Base-by-base conservation (phyloP, 2,329 filamentous ascomycete species). In the Pyrenophora tritici-repentis region DNA sequence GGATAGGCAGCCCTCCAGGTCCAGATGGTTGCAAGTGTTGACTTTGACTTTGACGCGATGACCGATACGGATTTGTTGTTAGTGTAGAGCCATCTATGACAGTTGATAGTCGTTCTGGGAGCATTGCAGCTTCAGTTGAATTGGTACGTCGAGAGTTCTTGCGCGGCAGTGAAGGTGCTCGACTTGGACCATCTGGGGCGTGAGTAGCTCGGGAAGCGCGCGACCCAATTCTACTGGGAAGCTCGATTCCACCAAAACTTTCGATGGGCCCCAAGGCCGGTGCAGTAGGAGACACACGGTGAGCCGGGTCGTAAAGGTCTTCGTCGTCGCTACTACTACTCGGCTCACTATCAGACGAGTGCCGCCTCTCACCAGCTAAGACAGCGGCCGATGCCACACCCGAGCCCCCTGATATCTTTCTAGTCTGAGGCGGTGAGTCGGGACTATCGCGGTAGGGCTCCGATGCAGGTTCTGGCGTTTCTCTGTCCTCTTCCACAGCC, bases 201-300 rank as follows among this genome's bases (percentile, higher is more conserved):
- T 62, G 58, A 12, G 70, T 65, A 2, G 54, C 43, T n/a, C 59
- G 66, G 13, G 78, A 86, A 16, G 80, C 80, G 56, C 81, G 84
- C 2, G 86, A 88, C 13, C 81, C 81, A 35, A 83, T 76, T 18
- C 86, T 81, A 65, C 83, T 88, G 2, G 86, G 86, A 24, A 89
- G 66, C 18, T 84, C 83, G 50, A 90, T 85, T 34, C 77, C 80
- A 49, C 79, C 83, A 12, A 81, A 82, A 1, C 80, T 76, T 50
- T 86, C 82, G 18, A 88, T 80, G 3, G 81, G 80, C 0, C 85
- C 86, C 32, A 90, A 72, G 3, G 78, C 75, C 1, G 86, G 83
- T 2, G 85, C 78, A 2, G 76, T 67, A 29, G 80, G 77, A 3
- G 82, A 75, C 53, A 84, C 68, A 58, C 76, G 65, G 42, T 71